Evolutionary conservation across 2,329 filamentous ascomycete genomes (phyloP), one percentile per base, ranked within the genome.

Genomic region (Diaporthe vexans): DNA sequence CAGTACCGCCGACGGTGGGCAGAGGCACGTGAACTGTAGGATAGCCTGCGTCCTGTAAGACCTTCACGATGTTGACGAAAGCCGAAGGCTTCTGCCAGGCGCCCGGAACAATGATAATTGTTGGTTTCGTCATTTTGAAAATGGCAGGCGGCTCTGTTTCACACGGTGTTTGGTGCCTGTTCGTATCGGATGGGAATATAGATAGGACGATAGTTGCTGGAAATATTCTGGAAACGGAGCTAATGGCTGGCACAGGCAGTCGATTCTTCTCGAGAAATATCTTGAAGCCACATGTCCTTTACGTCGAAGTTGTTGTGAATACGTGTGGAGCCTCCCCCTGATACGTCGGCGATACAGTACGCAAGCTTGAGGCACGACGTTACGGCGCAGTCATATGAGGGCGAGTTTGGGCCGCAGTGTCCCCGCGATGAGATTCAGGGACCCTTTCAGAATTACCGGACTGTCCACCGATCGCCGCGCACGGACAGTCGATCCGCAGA

Each of bases 101-200:
- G 7, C 68, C 73, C 2, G 73, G 73, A 1, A 74, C 68, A 8
- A 74, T 67, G 21, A 74, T 21, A 2, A 74, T 59, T 2, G 73
- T 72, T 4, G 59, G 73, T 15, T 67, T 71, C 0, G 68, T 7
- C 59, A 63, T 63, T 29, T 33, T 63, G 1, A 4, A 8, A n/a
- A 1, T 15, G 40, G n/a, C n/a, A 17, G 21, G 8, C 15, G 19
- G 8, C 24, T 19, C 6, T 26, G 26, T 33, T 21, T 7, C 17
- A 3, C 10, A 7, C 40, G 10, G 10, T 26, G 19, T 5, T 29
- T 10, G 9, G 9, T 33, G 4, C 2, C 7, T 2, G 24, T 6
- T 15, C 6, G 17, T 33, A n/a, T 15, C 4, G 10, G 19, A 33
- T 1, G 43, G 59, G 29, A 24, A 10, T 24, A 8, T 11, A 11